Evolutionary conservation across 2,329 filamentous ascomycete species (phyloP), one percentile per base, ranked within the genome.

Genomic region (Fusarium algeriense): DNA sequence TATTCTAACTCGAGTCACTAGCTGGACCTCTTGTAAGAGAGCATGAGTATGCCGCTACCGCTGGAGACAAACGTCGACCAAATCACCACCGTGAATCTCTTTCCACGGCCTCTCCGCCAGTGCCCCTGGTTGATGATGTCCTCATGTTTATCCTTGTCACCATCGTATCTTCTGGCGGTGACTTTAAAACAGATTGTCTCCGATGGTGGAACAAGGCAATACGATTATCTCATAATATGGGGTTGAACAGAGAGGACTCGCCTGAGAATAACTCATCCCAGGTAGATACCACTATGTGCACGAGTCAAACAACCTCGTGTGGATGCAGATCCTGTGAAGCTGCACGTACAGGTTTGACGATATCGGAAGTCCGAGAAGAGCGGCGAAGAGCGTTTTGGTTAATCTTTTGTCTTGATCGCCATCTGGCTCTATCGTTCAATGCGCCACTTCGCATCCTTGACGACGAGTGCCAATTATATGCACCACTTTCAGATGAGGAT

Each of bases 71-170:
- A 9, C 12, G 35, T 14, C 41, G 32, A 1, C 13, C 15, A 6
- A 46, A 17, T 28, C n/a, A 38, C 23, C n/a, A 37, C 7, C 8
- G 11, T 38, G 43, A 35, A n/a, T 14, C 54, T 32, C 4, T 12
- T 4, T n/a, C 32, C 5, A 2, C 44, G 6, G 15, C 26, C 34
- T 30, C 34, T 4, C 54, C 54, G 5, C 54, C 54, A 3, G 23
- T 57, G 2, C 54, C 54, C 1, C 12, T 57, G 0, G 34, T 57
- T 1, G 54, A 57, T 2, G 54, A 57, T 2, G 54, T 57, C 7
- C 54, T 57, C 0, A 57, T 57, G 54, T 57, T 57, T 11, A 49
- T 57, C 11, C 54, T 57, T 7, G 44, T 57, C 14, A 57, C 54
- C 1, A 57, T 52, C 2, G 54, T 57, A 14, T 26, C 45, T 38